Evolutionary conservation across 352 stramenopile species (phyloP).

Genomic region (Phytopythium ostracodes): DNA sequence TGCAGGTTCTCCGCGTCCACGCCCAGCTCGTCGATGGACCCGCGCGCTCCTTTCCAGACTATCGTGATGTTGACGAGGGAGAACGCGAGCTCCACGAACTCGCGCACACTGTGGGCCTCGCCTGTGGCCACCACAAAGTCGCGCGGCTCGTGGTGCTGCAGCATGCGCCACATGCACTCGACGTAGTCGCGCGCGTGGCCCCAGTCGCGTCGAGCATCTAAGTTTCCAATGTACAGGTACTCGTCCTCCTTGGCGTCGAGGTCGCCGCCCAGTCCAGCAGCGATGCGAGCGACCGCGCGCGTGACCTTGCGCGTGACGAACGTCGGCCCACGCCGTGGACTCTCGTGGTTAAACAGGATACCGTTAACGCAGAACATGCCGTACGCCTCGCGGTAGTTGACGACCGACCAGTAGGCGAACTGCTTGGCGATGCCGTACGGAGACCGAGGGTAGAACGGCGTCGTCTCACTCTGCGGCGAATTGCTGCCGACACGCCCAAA

Average conservation of each 20-base stretch:
- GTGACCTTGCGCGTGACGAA: constrained; percentile 99
- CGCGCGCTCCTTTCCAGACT: constrained; percentile 88
- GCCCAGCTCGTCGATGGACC: constrained; percentile 92
- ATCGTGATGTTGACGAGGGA: constrained; percentile 84
- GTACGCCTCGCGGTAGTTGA: constrained; percentile 99
- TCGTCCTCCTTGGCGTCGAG: constrained; percentile 43
- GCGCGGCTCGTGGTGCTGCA: constrained; percentile 80
- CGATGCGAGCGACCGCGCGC: constrained; percentile 92
- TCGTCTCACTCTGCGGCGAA: constrained; percentile 95
- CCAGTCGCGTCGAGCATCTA: constrained; percentile 98
- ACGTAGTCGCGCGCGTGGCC: constrained; percentile 98
- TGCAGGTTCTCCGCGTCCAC: constrained; percentile 87
- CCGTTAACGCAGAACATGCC: constrained; percentile 94
- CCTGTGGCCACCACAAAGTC: constrained; percentile 91
- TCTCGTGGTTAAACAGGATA: constrained; percentile 99
- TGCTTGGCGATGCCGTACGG: constrained; percentile 98
- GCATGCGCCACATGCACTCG: constrained; percentile 99
- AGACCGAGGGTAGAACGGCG: constrained; percentile 98
- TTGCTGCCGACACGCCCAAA: constrained; percentile 95
- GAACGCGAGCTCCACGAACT: constrained; percentile 98
- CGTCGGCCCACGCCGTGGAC: constrained; percentile 94
- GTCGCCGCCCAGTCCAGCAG: constrained; percentile 31
- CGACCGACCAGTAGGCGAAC: constrained; percentile 98
- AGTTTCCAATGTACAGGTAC: constrained; percentile 96
- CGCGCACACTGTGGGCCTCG: constrained; percentile 97